phyloP scores from a whole-genome alignment of 257 asterid species.

The Petunia axillaris region DNA sequence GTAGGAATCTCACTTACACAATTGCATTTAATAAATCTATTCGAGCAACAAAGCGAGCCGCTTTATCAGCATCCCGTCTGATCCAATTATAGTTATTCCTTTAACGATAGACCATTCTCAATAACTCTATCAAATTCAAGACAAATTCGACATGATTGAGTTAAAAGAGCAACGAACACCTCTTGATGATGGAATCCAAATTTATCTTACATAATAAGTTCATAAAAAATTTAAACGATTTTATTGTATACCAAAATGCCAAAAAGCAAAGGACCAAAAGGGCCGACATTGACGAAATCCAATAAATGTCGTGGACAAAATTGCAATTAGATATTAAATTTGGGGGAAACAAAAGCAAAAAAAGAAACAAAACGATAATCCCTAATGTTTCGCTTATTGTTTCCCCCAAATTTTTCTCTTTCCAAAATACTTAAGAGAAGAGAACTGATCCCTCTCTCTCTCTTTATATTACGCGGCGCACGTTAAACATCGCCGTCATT shows the following conservation, averaged over 20 bases:
- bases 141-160: no score
- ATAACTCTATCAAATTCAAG: no score
- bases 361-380: background rate
- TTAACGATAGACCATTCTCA: no score
- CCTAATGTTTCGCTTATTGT: constrained; percentile 18
- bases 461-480: constrained; percentile 48
- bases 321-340: constrained; percentile 21
- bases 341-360: constrained; percentile 8
- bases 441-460: constrained; percentile 38
- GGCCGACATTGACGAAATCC: background rate
- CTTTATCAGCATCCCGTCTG: no score
- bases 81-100: no score
- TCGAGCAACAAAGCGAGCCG: no score
- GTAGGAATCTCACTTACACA: no score
- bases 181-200: no score
- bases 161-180: no score
- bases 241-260: background rate
- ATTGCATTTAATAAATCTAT: no score
- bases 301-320: background rate
- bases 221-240: background rate
- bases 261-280: background rate
- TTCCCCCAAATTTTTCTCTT: constrained; percentile 21
- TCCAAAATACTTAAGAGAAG: constrained; percentile 13
- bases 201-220: no score
- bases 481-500: constrained; percentile 49